Evolutionary conservation across 2,329 filamentous ascomycete species (phyloP), one percentile per base, ranked within the genome.

Genomic region (Calonectria leucothoes): DNA sequence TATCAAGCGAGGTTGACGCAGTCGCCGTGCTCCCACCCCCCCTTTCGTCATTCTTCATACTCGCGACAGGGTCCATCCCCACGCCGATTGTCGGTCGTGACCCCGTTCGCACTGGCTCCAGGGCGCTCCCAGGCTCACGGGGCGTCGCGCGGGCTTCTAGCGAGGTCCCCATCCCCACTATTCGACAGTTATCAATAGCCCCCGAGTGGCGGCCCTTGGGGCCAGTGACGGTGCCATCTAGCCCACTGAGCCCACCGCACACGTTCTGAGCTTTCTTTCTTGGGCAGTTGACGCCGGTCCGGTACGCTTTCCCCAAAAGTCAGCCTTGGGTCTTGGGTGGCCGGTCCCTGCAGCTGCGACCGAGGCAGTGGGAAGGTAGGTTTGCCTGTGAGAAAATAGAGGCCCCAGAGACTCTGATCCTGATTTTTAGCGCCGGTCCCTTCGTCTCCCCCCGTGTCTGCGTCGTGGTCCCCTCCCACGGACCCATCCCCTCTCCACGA

Each of bases 291-390:
- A 74, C 73, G 69, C 77, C 75, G 78, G 75, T 74, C 78, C 77
- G 76, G 77, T 73, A 76, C 76, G 76, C 74, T 61, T n/a, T n/a
- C 61, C 42, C 37, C 45, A 37, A 29, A 63, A 71, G 74, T 68
- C 74, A 51, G 35, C 33, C 35, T 35, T 61, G 35, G n/a, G n/a
- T n/a, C n/a, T n/a, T n/a, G n/a, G n/a, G 27, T 65, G 55, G 72
- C 75, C 76, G 76, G 78, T 79, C 78, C 78, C 78, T 80, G 78
- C 78, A 80, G 78, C 77, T 70, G 67, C 69, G 25, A 23, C 31
- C 39, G 57, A 67, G 59, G 59, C 33, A 29, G 48, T 31, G 65
- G 65, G 65, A 42, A 51, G 65, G 29, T 42, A 39, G 20, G 59
- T 42, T 63, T 63, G 35, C 59, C 37, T 63, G 59, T 63, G 59